Base-by-base conservation (phyloP, 345 rosid genomes). In the Erucastrum elatum region DNA sequence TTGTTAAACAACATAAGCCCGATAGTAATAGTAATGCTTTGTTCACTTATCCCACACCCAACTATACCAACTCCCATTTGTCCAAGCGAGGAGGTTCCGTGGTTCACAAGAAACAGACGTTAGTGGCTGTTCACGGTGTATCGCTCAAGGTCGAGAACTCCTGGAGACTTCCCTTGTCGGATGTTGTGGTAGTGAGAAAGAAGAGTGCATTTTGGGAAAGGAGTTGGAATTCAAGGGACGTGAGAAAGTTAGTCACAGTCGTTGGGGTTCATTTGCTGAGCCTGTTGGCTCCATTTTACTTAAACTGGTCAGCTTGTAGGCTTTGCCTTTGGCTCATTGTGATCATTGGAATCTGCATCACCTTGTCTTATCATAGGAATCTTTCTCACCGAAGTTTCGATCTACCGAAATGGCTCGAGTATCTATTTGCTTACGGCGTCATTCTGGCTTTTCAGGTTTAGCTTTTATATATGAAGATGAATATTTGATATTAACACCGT, bases 351-450 rank as follows among this genome's bases (percentile, higher is more conserved):
- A 76, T 91, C 56, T 91, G 90, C 59, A 88, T 92, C 44, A 88
- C 92, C 10, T 83, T 88, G 64, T 90, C 86, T 9, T 92, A 70
- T 46, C 95, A 88, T 17, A 76, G 93, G 39, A 87, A 87, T 69
- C 90, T 90, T 71, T 69, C 89, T 51, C 93, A 92, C 64, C 82
- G 87, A 74, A 92, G 93, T 80, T 92, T 92, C 74, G 84, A 84
- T 82, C 78, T 90, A 25, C 90, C 93, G 15, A 91, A 87, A 78
- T 88, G 87, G 93, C 94, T 91, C 13, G 94, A 91, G 76, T 93
- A 93, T 75, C 11, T 78, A 4, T 93, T 90, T 62, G 93, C 98
- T 15, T 88, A 88, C 63, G 90, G 90, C 61, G 94, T 90, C 30
- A 71, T 77, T 73, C 82, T 81, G 21, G 91, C 96, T 39, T 77